Conservation (phyloP, 768 basidiomycete genomes). For the Sporobolomyces phaffii region DNA sequence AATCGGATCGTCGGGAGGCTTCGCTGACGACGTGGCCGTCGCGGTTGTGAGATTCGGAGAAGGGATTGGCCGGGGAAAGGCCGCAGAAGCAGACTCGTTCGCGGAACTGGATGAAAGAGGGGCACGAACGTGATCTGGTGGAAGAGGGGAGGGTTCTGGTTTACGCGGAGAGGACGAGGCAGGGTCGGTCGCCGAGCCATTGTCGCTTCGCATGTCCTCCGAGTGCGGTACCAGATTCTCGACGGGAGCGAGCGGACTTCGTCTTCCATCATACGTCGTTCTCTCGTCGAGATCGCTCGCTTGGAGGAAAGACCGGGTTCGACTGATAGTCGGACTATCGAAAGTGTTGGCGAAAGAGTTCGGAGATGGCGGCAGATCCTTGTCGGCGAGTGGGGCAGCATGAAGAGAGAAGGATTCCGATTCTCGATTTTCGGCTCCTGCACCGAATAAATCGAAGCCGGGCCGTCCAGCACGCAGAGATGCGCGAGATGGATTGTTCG, state of each 20-base stretch:
- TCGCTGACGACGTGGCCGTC: too few relatives aligned
- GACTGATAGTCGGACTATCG: background rate
- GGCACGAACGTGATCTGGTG: too few relatives aligned
- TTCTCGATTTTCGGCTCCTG: background rate
- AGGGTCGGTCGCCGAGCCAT: background rate
- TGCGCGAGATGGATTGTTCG: background rate
- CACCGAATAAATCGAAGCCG: background rate
- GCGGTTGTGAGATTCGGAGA: background rate
- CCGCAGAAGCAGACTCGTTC: background rate
- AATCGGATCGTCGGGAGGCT: too few relatives aligned
- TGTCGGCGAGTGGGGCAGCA: background rate
- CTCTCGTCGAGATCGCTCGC: background rate
- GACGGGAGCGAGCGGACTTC: background rate
- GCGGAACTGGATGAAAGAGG: background rate
- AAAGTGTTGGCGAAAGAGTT: background rate
- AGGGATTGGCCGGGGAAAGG: background rate
- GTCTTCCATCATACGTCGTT: background rate
- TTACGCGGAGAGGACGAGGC: background rate
- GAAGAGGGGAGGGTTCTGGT: background rate
- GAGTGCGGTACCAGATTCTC: background rate
- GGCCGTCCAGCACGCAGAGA: background rate
- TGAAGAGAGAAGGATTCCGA: background rate
- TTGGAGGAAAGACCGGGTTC: background rate
- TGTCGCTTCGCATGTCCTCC: background rate
- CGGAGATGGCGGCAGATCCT: background rate